Conservation (phyloP, 768 basidiomycete species). For the Mycena vitilis region DNA sequence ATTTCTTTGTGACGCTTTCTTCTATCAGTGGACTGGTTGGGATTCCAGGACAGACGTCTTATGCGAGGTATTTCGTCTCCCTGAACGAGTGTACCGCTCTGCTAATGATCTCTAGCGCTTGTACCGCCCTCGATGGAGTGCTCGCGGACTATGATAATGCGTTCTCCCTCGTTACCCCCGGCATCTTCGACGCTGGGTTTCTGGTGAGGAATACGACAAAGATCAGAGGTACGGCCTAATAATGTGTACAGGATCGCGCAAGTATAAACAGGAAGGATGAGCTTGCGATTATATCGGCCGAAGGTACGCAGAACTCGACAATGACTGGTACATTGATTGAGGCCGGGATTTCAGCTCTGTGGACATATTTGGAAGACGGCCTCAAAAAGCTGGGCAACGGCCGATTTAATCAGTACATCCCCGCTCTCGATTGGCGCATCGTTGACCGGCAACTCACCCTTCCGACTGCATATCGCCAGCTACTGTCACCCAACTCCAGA, state of each 20-base stretch:
- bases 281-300: not conserved
- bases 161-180: constrained; percentile 17
- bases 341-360: not conserved
- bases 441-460: not conserved
- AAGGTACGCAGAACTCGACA: not conserved
- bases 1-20: constrained; percentile 19
- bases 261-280: not conserved
- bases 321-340: not conserved
- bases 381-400: constrained; percentile 10
- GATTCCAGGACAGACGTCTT: constrained; percentile 7
- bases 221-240: not conserved
- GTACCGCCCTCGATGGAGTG: constrained; percentile 12
- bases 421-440: not conserved
- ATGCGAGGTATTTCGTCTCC: constrained; percentile 13
- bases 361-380: constrained; percentile 5
- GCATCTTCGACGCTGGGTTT: constrained; percentile 16
- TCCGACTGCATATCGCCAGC: not conserved
- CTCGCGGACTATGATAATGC: constrained; percentile 17
- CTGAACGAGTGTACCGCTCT: too few relatives aligned
- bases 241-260: not conserved
- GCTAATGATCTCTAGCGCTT: constrained; percentile 7
- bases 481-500: not conserved
- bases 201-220: not conserved
- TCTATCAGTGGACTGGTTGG: constrained; percentile 23
- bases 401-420: constrained; percentile 1